phyloP scores from a whole-genome alignment of 164 flowering plant species.

The grape (Vitis vinifera) region ASM3070453v1 NC_081813.1:11427001-11427500 shows the following conservation, averaged over 20 bases:
- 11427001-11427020: slow-evolving; percentile 56
- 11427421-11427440: too few species aligned
- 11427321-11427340: slow-evolving; percentile 93
- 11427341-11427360: slow-evolving; percentile 78
- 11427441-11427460: too few species aligned
- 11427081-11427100: slow-evolving; percentile 71
- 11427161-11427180: slow-evolving; percentile 70
- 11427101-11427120: slow-evolving; percentile 61
- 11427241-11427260: slow-evolving; percentile 98
- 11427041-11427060: slow-evolving; percentile 73
- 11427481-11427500: too few species aligned
- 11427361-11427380: slow-evolving; percentile 73
- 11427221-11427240: slow-evolving; percentile 94
- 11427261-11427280: slow-evolving; percentile 88
- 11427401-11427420: too few species aligned
- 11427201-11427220: slow-evolving; percentile 81
- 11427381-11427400: slow-evolving; percentile 90
- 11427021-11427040: slow-evolving; percentile 52
- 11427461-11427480: too few species aligned
- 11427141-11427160: slow-evolving; percentile 93
- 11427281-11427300: slow-evolving; percentile 84
- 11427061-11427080: slow-evolving; percentile 73
- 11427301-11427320: slow-evolving; percentile 89
- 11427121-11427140: slow-evolving; percentile 80
- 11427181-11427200: slow-evolving; percentile 82